Base-by-base conservation (phyloP, 106 monocot species). In the Agapanthus africanus region DNA sequence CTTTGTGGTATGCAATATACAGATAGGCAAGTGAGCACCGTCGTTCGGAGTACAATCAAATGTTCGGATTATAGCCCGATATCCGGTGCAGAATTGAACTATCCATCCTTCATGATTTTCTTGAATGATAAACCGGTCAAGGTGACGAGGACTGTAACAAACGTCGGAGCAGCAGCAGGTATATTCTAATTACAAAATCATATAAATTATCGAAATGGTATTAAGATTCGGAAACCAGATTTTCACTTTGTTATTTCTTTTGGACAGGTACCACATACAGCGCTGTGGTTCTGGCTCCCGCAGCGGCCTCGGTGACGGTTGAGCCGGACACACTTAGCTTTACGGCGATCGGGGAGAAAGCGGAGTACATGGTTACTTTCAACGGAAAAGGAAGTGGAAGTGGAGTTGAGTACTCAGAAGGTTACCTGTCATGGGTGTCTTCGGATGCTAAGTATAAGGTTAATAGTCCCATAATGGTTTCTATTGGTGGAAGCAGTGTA, bases 1-100 rank as follows among this genome's bases (percentile, higher is more conserved):
- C 50, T 84, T n/a, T 79, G 83, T 41, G 65, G 70, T 4, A 16
- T 67, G 16, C 40, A 54, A 11, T 70, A 78, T 68, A 60, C 70
- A 30, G 54, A 74, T 35, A 19, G 39, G 0, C 59, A 74, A 11
- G 61, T 78, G 11, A n/a, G 37, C 0, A 25, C 56, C 35, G 37
- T 73, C 0, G 63, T 39, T 0, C 26, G 32, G 13, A 35, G 22
- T 6, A 50, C 4, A 2, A 37, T 54, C 15, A 44, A 1, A 2
- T 79, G 78, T 66, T 65, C 66, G 0, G 3, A 9, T 7, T 39
- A 51, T 27, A 37, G 37, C 30, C 26, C 15, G 23, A 67, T 64
- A 6, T 13, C 31, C 0, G 54, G 57, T 8, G 44, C 41, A 3
- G 54, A 76, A 7, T 41, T 85, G 32, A 85, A 85, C 74, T 77